These are phyloP conservation scores for Russula vinacea DNA, from an alignment of 768 basidiomycete genomes.

Conservation along the genomic window DNA sequence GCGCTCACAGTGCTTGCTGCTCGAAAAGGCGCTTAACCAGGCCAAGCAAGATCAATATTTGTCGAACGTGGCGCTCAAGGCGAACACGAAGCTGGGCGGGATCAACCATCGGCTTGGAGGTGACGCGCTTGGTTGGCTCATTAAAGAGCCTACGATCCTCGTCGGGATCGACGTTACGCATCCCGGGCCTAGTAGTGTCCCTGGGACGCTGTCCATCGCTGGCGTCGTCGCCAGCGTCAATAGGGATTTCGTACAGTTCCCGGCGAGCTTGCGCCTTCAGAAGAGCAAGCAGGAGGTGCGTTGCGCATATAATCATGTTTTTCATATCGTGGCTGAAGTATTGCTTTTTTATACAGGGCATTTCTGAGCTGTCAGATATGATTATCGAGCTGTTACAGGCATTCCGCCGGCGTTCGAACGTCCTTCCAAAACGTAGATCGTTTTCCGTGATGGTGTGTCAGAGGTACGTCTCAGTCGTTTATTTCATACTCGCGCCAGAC, in stretches of 20 bases:
- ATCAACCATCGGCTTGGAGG: slow-evolving; percentile 67
- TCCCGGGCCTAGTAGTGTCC: slow-evolving; percentile 61
- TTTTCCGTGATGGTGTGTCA: slow-evolving; percentile 82
- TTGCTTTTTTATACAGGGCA: slow-evolving; percentile 54
- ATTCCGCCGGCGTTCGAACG: slow-evolving; percentile 48
- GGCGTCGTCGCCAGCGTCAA: slow-evolving; percentile 80
- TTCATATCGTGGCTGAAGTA: not conserved
- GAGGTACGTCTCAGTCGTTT: slow-evolving; percentile 48
- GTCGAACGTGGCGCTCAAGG: slow-evolving; percentile 76
- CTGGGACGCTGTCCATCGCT: slow-evolving; percentile 78
- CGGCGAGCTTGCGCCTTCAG: slow-evolving; percentile 70
- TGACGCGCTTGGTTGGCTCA: slow-evolving; percentile 60
- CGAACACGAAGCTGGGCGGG: slow-evolving; percentile 81
- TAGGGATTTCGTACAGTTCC: slow-evolving; percentile 67
- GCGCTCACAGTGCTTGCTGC: slow-evolving; percentile 70
- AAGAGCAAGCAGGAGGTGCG: slow-evolving; percentile 46
- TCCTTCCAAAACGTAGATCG: slow-evolving; percentile 59
- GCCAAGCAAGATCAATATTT: slow-evolving; percentile 74
- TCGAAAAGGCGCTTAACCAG: slow-evolving; percentile 56
- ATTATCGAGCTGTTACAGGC: slow-evolving; percentile 62
- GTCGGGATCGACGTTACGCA: slow-evolving; percentile 86
- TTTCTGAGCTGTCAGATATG: slow-evolving; percentile 63
- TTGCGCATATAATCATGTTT: not conserved
- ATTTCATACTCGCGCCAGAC: not conserved
- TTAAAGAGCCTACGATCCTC: slow-evolving; percentile 68